Percentiles rank a stretch among this genome's conserved stretches.
Conservation (phyloP, 2,329 filamentous ascomycete genomes). For the Trichoderma brevicompactum region DNA sequence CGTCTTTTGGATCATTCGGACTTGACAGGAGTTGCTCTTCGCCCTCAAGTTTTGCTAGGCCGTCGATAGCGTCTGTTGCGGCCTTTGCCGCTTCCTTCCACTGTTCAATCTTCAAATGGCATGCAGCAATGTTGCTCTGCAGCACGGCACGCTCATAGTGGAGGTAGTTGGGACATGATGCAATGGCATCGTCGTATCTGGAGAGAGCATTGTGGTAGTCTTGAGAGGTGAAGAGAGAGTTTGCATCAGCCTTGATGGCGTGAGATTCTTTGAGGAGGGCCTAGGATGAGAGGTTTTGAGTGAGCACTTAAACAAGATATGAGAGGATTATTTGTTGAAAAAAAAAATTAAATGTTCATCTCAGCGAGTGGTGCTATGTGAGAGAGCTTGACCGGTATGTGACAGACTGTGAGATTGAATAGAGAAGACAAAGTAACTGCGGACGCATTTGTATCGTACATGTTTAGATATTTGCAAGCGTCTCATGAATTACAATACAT, state of each 20-base stretch:
- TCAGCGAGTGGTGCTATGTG: not conserved
- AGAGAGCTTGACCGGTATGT: not conserved
- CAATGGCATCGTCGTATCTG: slow-evolving; percentile 79
- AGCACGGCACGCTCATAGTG: slow-evolving; percentile 88
- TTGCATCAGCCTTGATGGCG: slow-evolving; percentile 74
- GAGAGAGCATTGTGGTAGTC: slow-evolving; percentile 78
- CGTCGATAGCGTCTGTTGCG: slow-evolving; percentile 73
- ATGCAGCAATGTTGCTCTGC: slow-evolving; percentile 86
- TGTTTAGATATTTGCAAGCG: not conserved
- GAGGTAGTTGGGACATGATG: slow-evolving; percentile 79
- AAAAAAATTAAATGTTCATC: not conserved
- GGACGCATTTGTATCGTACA: not conserved
- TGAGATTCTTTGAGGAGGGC: slow-evolving; percentile 73
- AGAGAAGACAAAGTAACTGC: too few relatives aligned
- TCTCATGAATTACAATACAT: accelerated
- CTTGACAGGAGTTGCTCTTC: slow-evolving; percentile 40
- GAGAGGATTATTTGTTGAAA: not conserved
- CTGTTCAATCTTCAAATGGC: slow-evolving; percentile 79
- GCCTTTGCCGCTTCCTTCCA: slow-evolving; percentile 82
- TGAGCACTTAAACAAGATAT: not conserved
- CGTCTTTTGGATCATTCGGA: slow-evolving; percentile 31
- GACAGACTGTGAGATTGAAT: not conserved
- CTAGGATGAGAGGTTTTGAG: slow-evolving; percentile 44
- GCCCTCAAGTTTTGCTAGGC: slow-evolving; percentile 65
- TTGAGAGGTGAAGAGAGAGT: slow-evolving; percentile 73